Base-by-base conservation (phyloP, 345 rosid species). In the Odontarrhena argentea region DNA sequence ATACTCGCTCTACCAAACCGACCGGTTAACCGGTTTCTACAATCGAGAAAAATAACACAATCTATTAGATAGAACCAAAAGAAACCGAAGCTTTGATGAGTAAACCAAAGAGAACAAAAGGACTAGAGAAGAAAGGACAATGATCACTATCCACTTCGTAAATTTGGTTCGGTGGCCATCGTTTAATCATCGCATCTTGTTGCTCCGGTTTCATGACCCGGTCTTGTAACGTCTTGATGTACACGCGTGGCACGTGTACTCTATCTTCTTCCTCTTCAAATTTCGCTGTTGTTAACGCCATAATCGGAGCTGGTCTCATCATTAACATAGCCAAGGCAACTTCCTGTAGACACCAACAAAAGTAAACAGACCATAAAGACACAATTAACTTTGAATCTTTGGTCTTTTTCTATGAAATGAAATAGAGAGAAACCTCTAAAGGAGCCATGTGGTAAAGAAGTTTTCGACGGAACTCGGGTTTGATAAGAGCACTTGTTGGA, bases 101-200 rank as follows among this genome's bases (percentile, higher is more conserved):
- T 56, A 86, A 56, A 49, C 94, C 98, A 22, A 75, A 75, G 65
- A 93, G 92, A 66, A 61, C 32, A 64, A 85, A 83, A 1, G 97
- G 87, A 55, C 83, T 62, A 18, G 97, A 90, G 78, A 93, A 93
- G 54, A 84, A 83, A 2, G 98, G 97, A 71, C 88, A 85, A 73
- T 93, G 98, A 68, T 93, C 98, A 7, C 80, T 76, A 3, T 90
- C 94, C 80, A 93, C 7, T 36, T 46, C 76, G 54, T 63, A 86
- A 3, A 76, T 87, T 62, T 84, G 68, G 2, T 56, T 70, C 30
- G 97, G 96, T 0, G 90, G 85, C 98, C 98, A 93, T 65, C 55
- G 55, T 68, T 42, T 76, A 28, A 88, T 77, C 98, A 93, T 87
- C 0, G 85, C 80, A 0, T 90, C 94, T 51, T 93, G 97, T 73